Evolutionary conservation across 2,329 filamentous ascomycete genomes (phyloP), one percentile per base, ranked within the genome.

Genomic region (Colletotrichum falcatum): DNA sequence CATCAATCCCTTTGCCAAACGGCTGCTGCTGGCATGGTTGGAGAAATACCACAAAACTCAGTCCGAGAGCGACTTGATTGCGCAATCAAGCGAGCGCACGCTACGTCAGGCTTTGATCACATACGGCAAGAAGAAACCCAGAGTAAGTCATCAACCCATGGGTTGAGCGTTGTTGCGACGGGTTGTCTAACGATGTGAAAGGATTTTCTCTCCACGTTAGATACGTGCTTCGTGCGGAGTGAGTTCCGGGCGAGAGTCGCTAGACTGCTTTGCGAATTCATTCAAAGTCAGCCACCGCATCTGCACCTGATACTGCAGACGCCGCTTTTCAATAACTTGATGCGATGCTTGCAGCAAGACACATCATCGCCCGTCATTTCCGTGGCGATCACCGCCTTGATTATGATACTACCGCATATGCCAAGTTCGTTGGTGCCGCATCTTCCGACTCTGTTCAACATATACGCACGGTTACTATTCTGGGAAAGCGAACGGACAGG

Each of bases 391-490:
- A 92, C 92, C 5, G 88, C 90, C 9, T 81, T 96, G 69, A 91
- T 93, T 73, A 96, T 96, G 93, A 89, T 95, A 35, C 80, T 96
- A 60, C 93, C 93, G 1, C 92, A 95, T 77, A 93, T 95, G 79
- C 93, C 93, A 1, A 91, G 88, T 74, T 91, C 91, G 2, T 81
- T 95, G 18, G 89, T 90, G 2, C 86, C 88, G 0, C 87, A 91
- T 76, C 84, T 96, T 7, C 90, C 92, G 37, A 88, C 89, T 26
- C 83, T 96, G 23, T 96, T 95, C 84, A 91, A 94, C 72, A 91
- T 96, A 62, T 96, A 96, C 78, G 92, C 91, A 65, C 86, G 94
- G 59, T 81, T 95, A 54, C 82, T 96, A 0, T 96, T 95, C 76
- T 96, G 93, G 92, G 91, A 94, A 74, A 82, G 83, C 59, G 86